A percentile compares a stretch with the other conserved stretches of the same genome.
Conservation (phyloP, 2,329 filamentous ascomycete genomes). For the Allantophomopsis cytisporea region DNA sequence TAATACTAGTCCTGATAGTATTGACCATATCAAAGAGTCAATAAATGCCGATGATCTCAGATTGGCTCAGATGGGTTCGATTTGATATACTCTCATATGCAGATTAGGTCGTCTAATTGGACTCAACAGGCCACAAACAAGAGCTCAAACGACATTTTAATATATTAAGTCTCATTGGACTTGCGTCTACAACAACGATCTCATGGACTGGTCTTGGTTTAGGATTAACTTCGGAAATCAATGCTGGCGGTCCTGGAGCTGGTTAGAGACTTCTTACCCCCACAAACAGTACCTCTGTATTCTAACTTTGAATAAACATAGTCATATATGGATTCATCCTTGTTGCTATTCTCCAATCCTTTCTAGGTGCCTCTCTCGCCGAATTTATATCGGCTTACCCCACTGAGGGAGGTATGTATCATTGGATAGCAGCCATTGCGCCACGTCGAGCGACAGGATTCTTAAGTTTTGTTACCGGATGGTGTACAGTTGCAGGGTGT, state of each 20-base stretch:
- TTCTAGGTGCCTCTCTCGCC: constrained; percentile 28
- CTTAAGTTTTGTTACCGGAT: constrained; percentile 29
- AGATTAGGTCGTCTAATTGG: no score
- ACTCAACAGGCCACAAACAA: constrained; percentile 26
- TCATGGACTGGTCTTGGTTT: constrained; percentile 33
- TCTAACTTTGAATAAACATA: no score
- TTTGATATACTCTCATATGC: constrained; percentile 1
- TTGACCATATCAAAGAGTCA: neutral
- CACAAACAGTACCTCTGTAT: no score
- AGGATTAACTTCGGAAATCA: constrained; percentile 30
- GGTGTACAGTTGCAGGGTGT: constrained; percentile 20
- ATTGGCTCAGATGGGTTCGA: constrained; percentile 28
- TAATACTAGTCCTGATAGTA: no score
- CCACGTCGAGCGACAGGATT: constrained; percentile 23
- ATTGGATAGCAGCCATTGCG: constrained; percentile 33
- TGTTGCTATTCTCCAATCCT: constrained; percentile 30
- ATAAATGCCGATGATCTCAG: constrained; percentile 24
- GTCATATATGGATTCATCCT: constrained; percentile 36
- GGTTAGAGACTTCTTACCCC: constrained; percentile 6
- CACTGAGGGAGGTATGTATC: constrained; percentile 34
- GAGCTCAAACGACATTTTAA: constrained; percentile 33
- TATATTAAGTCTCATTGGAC: constrained; percentile 30
- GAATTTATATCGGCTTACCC: constrained; percentile 34
- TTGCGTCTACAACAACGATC: constrained; percentile 34
- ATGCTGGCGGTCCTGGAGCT: constrained; percentile 30